These are phyloP conservation scores for Barnettozyma salicaria DNA, from an alignment of 805 yeast genomes.

Conservation along the genomic window DNA sequence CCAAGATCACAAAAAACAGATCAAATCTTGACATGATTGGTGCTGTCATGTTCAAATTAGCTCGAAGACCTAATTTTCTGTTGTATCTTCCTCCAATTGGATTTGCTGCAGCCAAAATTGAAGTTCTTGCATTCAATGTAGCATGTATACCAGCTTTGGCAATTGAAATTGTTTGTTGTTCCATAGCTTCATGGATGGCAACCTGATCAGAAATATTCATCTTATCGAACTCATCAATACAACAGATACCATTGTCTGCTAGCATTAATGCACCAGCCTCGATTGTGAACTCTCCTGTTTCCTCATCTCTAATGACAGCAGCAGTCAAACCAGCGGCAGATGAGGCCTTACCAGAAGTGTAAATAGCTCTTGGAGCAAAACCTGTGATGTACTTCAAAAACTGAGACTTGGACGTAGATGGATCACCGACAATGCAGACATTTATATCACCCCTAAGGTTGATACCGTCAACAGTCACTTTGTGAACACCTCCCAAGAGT, in stretches of 20 bases:
- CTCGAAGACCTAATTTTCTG: slow-evolving; percentile 73
- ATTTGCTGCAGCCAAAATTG: slow-evolving; percentile 97
- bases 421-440: slow-evolving; percentile 95
- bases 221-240: slow-evolving; percentile 97
- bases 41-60: slow-evolving; percentile 92
- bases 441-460: slow-evolving; percentile 94
- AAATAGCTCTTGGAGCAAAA: slow-evolving; percentile 89
- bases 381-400: slow-evolving; percentile 88
- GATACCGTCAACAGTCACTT: slow-evolving; percentile 88
- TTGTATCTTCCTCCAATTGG: slow-evolving; percentile 97
- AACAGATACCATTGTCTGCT: slow-evolving; percentile 97
- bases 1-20: slow-evolving; percentile 87
- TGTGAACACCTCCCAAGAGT: slow-evolving; percentile 92
- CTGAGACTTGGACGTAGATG: slow-evolving; percentile 95
- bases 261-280: slow-evolving; percentile 99
- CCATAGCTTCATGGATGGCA: slow-evolving; percentile 99
- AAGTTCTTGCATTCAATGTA: slow-evolving; percentile 91
- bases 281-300: slow-evolving; percentile 92
- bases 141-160: slow-evolving; percentile 99
- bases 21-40: slow-evolving; percentile 99
- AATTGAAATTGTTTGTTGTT: slow-evolving; percentile 96
- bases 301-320: slow-evolving; percentile 95
- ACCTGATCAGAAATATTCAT: slow-evolving; percentile 96
- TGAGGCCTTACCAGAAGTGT: slow-evolving; percentile 97
- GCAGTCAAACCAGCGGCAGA: slow-evolving; percentile 99